Percentiles rank a stretch among this genome's conserved stretches.
These are phyloP conservation scores for Hanseniaspora nectarophila DNA, from an alignment of 805 yeast genomes.

Conservation along the genomic window DNA sequence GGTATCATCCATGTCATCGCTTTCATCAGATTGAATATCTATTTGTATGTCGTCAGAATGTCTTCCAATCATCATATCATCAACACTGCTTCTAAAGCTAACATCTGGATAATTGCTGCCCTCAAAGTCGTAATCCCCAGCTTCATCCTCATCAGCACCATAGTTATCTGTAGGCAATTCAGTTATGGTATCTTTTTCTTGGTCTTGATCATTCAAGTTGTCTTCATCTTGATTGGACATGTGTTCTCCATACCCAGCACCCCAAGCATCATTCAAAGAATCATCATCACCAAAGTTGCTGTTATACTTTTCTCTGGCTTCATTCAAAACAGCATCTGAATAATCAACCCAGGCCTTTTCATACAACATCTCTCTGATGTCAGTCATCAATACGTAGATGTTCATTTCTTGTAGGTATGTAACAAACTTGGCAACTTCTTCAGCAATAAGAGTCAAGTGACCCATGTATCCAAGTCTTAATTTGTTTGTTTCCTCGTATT, in stretches of 20 bases:
- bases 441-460: slow-evolving; percentile 82
- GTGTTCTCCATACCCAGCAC: slow-evolving; percentile 24
- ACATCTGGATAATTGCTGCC: slow-evolving; percentile 15
- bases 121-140: neutral
- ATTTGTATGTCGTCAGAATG: slow-evolving; percentile 15
- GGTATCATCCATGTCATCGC: slow-evolving; percentile 23
- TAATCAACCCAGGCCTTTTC: slow-evolving; percentile 58
- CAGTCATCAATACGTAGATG: slow-evolving; percentile 22
- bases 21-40: slow-evolving; percentile 20
- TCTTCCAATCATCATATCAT: slow-evolving; percentile 15
- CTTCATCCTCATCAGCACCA: neutral
- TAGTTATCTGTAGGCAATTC: neutral
- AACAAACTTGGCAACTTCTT: slow-evolving; percentile 84
- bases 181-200: neutral
- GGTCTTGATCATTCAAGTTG: slow-evolving; percentile 17
- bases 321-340: slow-evolving; percentile 69
- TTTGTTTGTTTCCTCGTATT: slow-evolving; percentile 47
- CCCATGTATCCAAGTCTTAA: slow-evolving; percentile 93
- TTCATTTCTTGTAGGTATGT: slow-evolving; percentile 33
- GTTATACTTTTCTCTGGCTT: slow-evolving; percentile 86
- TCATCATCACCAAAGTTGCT: slow-evolving; percentile 72
- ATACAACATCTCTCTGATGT: slow-evolving; percentile 22
- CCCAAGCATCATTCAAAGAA: slow-evolving; percentile 27
- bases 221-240: slow-evolving; percentile 21
- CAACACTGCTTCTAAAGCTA: slow-evolving; percentile 16